A percentile compares a stretch with the other conserved stretches of the same genome.
Evolutionary conservation across 805 yeast species (phyloP).

Genomic region (Kazachstania kunashirensis): DNA sequence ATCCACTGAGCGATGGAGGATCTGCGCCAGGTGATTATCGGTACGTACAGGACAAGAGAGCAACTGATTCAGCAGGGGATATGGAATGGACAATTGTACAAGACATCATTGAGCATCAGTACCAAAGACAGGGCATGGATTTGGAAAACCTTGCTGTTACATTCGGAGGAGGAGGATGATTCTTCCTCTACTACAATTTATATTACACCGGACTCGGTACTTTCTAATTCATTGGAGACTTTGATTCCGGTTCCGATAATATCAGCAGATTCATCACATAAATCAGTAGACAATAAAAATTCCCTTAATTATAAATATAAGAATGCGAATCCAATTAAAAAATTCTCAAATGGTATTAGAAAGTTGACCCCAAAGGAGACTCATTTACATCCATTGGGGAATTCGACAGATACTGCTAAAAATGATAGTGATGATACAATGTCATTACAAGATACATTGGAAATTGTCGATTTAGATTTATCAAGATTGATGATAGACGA

Average conservation of each 20-base stretch:
- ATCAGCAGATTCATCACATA: background rate
- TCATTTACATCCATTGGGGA: constrained; percentile 8
- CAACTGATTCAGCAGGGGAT: constrained; percentile 23
- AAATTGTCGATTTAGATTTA: constrained; percentile 24
- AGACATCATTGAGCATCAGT: background rate
- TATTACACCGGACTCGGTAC: background rate
- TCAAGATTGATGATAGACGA: constrained; percentile 21
- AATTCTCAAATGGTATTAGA: constrained; percentile 13
- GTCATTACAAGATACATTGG: constrained; percentile 18
- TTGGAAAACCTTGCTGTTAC: constrained; percentile 23
- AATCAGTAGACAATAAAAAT: background rate
- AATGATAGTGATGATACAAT: constrained; percentile 6
- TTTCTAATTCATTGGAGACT: background rate
- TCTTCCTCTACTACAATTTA: background rate
- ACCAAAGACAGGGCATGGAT: constrained; percentile 24
- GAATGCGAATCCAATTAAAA: background rate
- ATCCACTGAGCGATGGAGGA: background rate
- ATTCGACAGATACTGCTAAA: background rate
- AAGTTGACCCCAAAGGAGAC: constrained; percentile 18
- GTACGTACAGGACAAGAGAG: constrained; percentile 19
- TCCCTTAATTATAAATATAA: too few relatives aligned
- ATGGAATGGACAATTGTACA: constrained; percentile 25
- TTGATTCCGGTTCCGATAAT: constrained; percentile 1
- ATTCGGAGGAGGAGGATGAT: constrained; percentile 7
- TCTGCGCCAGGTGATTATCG: constrained; percentile 9